Conservation (phyloP, 176 grass and related monocot genomes). For the Ensete ventricosum region DNA sequence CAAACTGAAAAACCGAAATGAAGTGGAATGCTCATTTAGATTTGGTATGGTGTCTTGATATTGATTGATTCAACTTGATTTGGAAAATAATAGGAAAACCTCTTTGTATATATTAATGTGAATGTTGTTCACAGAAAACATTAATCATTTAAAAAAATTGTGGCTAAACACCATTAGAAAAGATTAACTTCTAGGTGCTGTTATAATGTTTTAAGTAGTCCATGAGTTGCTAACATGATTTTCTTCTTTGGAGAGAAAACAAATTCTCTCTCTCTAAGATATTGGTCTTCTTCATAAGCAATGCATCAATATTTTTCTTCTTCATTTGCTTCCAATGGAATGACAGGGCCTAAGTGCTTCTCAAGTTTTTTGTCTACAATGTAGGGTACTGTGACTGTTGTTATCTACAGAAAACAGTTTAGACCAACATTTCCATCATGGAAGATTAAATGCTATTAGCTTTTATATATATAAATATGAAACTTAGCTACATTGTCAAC, state of each 20-base stretch:
- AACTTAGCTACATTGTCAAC: background rate
- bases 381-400: background rate
- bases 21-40: too few species aligned
- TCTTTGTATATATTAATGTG: slow-evolving; percentile 11
- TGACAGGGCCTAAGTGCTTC: background rate
- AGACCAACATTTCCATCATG: background rate
- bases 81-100: too few species aligned
- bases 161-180: background rate
- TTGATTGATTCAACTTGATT: too few species aligned
- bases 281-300: background rate
- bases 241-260: too few species aligned
- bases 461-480: background rate
- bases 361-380: background rate
- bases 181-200: background rate
- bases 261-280: background rate
- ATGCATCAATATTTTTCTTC: background rate
- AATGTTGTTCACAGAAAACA: background rate
- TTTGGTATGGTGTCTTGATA: too few species aligned
- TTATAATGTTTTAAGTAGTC: too few species aligned
- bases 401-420: too few species aligned
- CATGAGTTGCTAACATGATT: background rate
- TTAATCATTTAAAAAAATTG: background rate
- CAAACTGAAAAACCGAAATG: too few species aligned
- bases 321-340: background rate
- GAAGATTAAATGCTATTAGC: background rate